phyloP scores from a whole-genome alignment of 495 filamentous ascomycete genomes.

The Corynascus novoguineensis region DNA sequence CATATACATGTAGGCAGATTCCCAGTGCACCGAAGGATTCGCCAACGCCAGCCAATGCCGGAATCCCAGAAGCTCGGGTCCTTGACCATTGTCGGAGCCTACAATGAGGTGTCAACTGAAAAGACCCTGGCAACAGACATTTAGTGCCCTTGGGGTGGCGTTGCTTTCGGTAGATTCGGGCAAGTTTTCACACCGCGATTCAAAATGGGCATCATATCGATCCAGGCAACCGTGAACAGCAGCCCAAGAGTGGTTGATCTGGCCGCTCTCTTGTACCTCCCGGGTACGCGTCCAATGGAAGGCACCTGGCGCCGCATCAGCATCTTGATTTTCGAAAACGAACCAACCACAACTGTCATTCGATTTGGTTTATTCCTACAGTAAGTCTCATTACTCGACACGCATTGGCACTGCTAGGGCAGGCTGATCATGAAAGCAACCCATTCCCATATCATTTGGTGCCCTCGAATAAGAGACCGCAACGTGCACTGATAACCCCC shows the following conservation, averaged over 20 bases:
- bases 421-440: background rate
- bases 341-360: background rate
- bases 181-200: no score
- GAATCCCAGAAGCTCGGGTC: no score
- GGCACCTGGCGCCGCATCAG: no score
- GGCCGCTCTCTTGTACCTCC: background rate
- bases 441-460: background rate
- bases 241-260: background rate
- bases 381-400: background rate
- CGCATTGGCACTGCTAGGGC: conserved; percentile 1
- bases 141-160: no score
- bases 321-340: background rate
- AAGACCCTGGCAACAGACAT: no score
- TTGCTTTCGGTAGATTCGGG: no score
- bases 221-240: background rate
- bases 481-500: background rate
- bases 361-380: background rate
- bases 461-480: background rate
- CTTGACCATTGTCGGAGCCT: no score
- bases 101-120: no score
- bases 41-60: no score
- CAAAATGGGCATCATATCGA: no score
- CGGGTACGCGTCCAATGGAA: background rate
- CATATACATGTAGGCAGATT: no score
- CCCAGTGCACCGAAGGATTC: no score